Conservation (phyloP, 2,329 filamentous ascomycete species). For the Phialocephala sp. region DNA sequence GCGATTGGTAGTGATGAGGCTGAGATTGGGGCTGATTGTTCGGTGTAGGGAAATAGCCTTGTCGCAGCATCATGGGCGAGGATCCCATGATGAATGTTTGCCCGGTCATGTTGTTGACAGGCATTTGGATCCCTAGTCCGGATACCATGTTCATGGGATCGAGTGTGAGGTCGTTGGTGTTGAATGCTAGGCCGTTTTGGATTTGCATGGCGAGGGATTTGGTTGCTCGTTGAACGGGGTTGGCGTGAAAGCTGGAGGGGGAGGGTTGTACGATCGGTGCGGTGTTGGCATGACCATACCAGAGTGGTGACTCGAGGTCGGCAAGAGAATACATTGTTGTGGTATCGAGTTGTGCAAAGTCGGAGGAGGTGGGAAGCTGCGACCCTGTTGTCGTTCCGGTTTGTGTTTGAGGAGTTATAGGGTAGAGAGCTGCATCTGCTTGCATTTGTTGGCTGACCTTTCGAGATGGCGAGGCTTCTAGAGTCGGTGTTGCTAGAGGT, state of each 20-base stretch:
- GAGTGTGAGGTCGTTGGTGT: constrained; percentile 29
- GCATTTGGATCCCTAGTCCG: constrained; percentile 42
- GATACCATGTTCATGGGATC: constrained; percentile 18
- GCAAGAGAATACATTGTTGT: constrained; percentile 20
- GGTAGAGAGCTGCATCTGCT: constrained; percentile 31
- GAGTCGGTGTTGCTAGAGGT: constrained; percentile 36
- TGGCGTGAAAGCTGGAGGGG: constrained; percentile 35
- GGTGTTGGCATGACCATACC: constrained; percentile 41
- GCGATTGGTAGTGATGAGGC: constrained; percentile 13
- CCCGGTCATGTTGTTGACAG: constrained; percentile 25
- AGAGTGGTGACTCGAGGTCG: constrained; percentile 35
- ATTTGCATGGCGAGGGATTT: constrained; percentile 40
- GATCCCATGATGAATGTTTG: constrained; percentile 34
- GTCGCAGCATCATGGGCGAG: constrained; percentile 29
- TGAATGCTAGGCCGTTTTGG: constrained; percentile 38
- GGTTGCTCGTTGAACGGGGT: constrained; percentile 35
- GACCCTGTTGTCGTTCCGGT: constrained; percentile 35
- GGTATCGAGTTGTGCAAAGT: constrained; percentile 24
- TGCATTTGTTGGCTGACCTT: constrained; percentile 32
- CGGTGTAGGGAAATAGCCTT: constrained; percentile 27
- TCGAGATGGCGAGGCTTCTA: constrained; percentile 32
- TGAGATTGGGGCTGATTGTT: constrained; percentile 15
- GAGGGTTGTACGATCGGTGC: constrained; percentile 38
- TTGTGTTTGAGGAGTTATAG: constrained; percentile 36
- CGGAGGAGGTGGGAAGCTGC: constrained; percentile 29